Conservation (phyloP, 1,284 basidiomycete species). For the Agaricales sp. region DNA sequence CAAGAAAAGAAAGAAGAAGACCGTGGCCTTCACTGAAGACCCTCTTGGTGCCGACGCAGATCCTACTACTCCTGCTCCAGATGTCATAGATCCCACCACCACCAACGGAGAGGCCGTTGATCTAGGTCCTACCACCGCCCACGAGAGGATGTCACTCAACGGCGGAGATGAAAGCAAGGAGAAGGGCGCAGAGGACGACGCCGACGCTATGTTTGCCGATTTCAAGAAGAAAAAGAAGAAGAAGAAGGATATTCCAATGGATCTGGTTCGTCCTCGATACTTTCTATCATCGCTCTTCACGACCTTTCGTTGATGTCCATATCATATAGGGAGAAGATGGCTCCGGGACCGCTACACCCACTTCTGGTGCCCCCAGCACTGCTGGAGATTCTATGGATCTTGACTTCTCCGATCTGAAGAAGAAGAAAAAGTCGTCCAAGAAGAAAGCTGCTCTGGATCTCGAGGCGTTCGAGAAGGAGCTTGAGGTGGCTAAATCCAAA, state of each 20-base stretch:
- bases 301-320: conserved; percentile 6
- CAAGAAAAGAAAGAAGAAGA: conserved; percentile 83
- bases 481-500: conserved; percentile 58
- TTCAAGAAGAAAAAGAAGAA: conserved; percentile 84
- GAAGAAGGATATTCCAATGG: conserved; percentile 82
- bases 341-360: conserved; percentile 56
- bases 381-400: conserved; percentile 49
- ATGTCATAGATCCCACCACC: conserved; percentile 55
- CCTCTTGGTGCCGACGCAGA: conserved; percentile 76
- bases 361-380: conserved; percentile 26
- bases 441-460: conserved; percentile 68
- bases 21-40: conserved; percentile 74
- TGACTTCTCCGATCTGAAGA: conserved; percentile 81
- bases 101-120: conserved; percentile 60
- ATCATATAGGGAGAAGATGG: conserved; percentile 36
- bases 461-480: conserved; percentile 86
- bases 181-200: conserved; percentile 58
- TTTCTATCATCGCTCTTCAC: neutral
- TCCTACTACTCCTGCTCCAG: conserved; percentile 65
- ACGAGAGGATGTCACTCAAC: conserved; percentile 53
- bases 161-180: conserved; percentile 26
- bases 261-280: conserved; percentile 71
- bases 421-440: conserved; percentile 75
- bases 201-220: conserved; percentile 79
- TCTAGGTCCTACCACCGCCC: conserved; percentile 62